Conservation (phyloP, 257 asterid species). For the Orobanche coerulescens region DNA sequence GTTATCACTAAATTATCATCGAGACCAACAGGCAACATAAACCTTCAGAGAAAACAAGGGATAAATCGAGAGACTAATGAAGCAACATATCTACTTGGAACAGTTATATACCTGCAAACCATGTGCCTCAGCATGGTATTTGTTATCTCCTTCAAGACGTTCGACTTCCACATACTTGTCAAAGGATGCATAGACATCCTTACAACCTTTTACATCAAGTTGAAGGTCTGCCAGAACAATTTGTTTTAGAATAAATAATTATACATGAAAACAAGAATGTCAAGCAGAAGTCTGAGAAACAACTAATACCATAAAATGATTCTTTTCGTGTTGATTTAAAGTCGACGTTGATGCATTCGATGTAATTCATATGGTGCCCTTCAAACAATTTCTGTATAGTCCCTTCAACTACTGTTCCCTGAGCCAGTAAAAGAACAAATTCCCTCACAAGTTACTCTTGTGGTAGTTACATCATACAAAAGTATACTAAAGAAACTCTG, state of each 20-base stretch:
- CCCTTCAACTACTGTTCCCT: slow-evolving; percentile 99
- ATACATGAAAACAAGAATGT: not conserved
- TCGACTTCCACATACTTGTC: slow-evolving; percentile 98
- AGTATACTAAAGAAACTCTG: not conserved
- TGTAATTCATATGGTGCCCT: slow-evolving; percentile 96
- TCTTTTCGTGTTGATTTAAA: slow-evolving; percentile 94
- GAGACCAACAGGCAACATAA: slow-evolving; percentile 7
- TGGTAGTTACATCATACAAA: slow-evolving; percentile 13
- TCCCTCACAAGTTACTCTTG: slow-evolving; percentile 18
- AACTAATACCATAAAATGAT: slow-evolving; percentile 79
- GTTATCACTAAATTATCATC: slow-evolving; percentile 12
- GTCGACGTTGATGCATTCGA: slow-evolving; percentile 91
- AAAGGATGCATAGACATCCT: slow-evolving; percentile 91
- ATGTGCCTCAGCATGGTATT: slow-evolving; percentile 88
- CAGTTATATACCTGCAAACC: slow-evolving; percentile 75
- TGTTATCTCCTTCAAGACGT: slow-evolving; percentile 94
- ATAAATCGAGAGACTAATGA: not conserved
- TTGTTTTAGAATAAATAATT: slow-evolving; percentile 20
- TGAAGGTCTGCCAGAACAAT: slow-evolving; percentile 69
- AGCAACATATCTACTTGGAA: slow-evolving; percentile 7
- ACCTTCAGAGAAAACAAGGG: slow-evolving; percentile 11
- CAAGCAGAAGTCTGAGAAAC: slow-evolving; percentile 22
- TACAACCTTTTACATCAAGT: slow-evolving; percentile 95
- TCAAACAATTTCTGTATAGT: slow-evolving; percentile 95
- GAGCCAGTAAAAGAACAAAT: slow-evolving; percentile 30